These are phyloP conservation scores for Capsicum rhomboideum DNA, from an alignment of 257 asterid species.

Conservation along the genomic window DNA sequence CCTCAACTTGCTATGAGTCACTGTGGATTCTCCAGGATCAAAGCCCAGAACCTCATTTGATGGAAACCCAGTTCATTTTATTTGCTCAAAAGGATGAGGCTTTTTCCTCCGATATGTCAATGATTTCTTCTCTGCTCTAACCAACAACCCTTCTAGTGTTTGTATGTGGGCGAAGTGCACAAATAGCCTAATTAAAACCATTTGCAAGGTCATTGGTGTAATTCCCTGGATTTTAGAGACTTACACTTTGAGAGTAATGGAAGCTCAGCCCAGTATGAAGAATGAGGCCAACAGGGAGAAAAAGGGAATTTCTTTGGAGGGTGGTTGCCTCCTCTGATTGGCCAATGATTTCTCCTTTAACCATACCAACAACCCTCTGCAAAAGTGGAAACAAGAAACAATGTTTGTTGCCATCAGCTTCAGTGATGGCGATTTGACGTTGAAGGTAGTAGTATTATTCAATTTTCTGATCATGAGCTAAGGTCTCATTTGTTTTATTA, in stretches of 20 bases:
- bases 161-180: too few species aligned
- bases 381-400: not conserved
- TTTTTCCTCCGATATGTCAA: not conserved
- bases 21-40: too few species aligned
- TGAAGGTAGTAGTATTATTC: not conserved
- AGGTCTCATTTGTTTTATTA: not conserved
- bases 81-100: too few species aligned
- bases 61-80: not conserved
- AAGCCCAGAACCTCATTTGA: not conserved
- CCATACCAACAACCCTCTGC: not conserved
- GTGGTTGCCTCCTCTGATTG: not conserved
- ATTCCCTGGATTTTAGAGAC: not conserved
- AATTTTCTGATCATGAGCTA: not conserved
- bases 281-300: not conserved
- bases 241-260: not conserved
- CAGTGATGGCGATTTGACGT: not conserved
- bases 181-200: not conserved
- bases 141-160: too few species aligned
- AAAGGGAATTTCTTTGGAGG: not conserved
- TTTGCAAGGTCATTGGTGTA: too few species aligned
- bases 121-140: not conserved
- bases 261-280: not conserved
- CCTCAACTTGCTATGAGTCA: not conserved
- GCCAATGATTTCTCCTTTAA: not conserved
- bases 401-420: not conserved